These are phyloP conservation scores for Beauveria caledonica DNA, from an alignment of 2,329 filamentous ascomycete genomes.

Conservation along the genomic window DNA sequence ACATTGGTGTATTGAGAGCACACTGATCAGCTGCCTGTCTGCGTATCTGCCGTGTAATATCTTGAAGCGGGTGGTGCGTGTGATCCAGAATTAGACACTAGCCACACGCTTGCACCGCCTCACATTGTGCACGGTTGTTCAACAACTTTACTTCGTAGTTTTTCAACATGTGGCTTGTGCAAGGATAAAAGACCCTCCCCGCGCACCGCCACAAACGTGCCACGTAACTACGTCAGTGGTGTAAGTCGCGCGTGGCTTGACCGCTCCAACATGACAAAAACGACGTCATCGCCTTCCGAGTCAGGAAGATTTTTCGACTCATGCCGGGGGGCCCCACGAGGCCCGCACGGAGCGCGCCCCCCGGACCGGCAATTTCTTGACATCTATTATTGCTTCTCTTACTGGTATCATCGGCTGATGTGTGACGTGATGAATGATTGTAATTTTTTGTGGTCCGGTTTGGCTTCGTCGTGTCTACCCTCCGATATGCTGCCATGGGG, in stretches of 20 bases:
- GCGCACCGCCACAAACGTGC: slow-evolving; percentile 6
- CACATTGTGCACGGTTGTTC: too few relatives aligned
- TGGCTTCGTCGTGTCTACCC: not conserved
- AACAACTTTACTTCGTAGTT: too few relatives aligned
- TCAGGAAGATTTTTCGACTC: slow-evolving; percentile 1
- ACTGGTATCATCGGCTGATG: not conserved
- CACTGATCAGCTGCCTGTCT: not conserved
- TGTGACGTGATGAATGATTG: not conserved
- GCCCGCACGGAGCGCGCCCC: not conserved
- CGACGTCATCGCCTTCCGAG: slow-evolving; percentile 11
- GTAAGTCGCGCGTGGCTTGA: slow-evolving; percentile 5
- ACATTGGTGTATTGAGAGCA: not conserved
- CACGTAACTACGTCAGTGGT: slow-evolving; percentile 9
- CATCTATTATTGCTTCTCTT: not conserved
- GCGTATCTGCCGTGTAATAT: not conserved
- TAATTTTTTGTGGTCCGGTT: not conserved
- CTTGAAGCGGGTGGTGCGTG: too few relatives aligned
- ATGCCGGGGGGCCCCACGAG: not conserved
- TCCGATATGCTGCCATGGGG: not conserved
- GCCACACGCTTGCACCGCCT: not conserved
- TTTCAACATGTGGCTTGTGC: not conserved
- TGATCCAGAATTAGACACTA: not conserved
- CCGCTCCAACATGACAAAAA: not conserved
- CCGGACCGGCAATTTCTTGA: not conserved
- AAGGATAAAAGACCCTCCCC: not conserved